phyloP scores from a whole-genome alignment of 2,329 filamentous ascomycete genomes.

The Hypoxylon sp. region DNA sequence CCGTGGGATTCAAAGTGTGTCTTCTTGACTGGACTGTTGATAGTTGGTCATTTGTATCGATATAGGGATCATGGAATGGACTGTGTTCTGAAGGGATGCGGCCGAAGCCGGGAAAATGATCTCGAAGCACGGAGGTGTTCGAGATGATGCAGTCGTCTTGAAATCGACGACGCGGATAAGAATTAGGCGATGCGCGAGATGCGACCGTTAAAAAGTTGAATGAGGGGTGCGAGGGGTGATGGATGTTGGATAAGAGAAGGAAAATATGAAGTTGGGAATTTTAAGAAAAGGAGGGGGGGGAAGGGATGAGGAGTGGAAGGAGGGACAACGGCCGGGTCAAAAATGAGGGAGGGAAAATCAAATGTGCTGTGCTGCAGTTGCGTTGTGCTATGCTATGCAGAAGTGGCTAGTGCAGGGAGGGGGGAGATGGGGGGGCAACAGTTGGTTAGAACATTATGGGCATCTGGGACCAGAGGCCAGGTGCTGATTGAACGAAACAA shows the following conservation, averaged over 20 bases:
- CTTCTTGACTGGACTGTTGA: constrained; percentile 64
- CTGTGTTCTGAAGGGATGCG: constrained; percentile 55
- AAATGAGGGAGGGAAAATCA: constrained; percentile 49
- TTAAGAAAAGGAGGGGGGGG: constrained; percentile 50
- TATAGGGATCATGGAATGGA: constrained; percentile 67
- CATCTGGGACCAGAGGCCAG: constrained; percentile 21
- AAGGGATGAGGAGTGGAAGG: constrained; percentile 50
- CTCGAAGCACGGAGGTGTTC: constrained; percentile 51
- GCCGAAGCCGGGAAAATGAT: constrained; percentile 51
- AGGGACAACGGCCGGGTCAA: constrained; percentile 47
- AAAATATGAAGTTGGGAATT: constrained; percentile 49
- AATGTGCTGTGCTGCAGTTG: constrained; percentile 38
- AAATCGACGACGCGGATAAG: constrained; percentile 47
- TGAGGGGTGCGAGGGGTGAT: constrained; percentile 50
- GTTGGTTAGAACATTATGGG: constrained; percentile 36
- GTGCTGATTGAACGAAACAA: constrained; percentile 14
- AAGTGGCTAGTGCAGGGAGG: constrained; percentile 41
- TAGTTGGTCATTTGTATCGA: constrained; percentile 66
- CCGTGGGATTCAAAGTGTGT: constrained; percentile 80
- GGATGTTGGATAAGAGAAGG: constrained; percentile 39
- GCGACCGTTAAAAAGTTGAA: constrained; percentile 43
- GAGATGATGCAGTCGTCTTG: constrained; percentile 51
- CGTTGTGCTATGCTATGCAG: constrained; percentile 43
- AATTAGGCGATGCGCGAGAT: constrained; percentile 44
- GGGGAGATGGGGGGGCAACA: no score